Evolutionary conservation across 108 stramenopile species (phyloP).

Genomic region (Skeletonema grethae): DNA sequence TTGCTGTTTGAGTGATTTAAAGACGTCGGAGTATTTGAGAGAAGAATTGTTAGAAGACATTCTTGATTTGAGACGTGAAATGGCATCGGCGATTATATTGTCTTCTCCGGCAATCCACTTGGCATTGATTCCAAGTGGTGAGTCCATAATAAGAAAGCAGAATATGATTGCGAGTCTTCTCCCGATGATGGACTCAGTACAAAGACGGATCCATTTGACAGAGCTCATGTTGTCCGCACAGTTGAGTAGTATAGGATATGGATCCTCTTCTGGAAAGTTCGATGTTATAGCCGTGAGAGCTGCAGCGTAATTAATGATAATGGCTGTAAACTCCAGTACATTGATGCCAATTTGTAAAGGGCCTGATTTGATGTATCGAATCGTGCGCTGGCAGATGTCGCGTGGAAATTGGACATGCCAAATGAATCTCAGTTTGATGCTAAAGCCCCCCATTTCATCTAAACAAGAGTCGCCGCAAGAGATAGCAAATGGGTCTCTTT

Average conservation of each 20-base stretch:
- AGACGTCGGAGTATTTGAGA: conserved; percentile 16
- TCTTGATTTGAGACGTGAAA: conserved; percentile 21
- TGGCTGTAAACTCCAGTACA: conserved; percentile 15
- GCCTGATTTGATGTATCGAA: background rate
- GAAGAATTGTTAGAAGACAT: background rate
- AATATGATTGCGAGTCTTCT: conserved; percentile 12
- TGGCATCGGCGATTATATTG: conserved; percentile 32
- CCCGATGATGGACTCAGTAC: conserved; percentile 9
- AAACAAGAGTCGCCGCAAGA: conserved; percentile 12
- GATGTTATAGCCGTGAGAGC: conserved; percentile 11
- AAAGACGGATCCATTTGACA: conserved; percentile 4
- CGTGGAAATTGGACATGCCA: conserved; percentile 17
- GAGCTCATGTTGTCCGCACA: conserved; percentile 12
- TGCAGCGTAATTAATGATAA: conserved; percentile 24
- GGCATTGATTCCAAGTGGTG: conserved; percentile 16
- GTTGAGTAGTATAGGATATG: background rate
- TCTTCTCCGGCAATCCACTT: conserved; percentile 5
- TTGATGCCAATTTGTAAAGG: conserved; percentile 6
- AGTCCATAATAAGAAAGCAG: conserved; percentile 10
- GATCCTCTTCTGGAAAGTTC: background rate
- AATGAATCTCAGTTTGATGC: conserved; percentile 1
- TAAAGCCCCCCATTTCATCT: conserved; percentile 15
- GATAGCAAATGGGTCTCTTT: background rate
- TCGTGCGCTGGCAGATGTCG: background rate
- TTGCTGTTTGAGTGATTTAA: conserved; percentile 12